Evolutionary conservation across 2,329 filamentous ascomycete genomes (phyloP), one percentile per base, ranked within the genome.

Genomic region (Sordariomycetes sp.): DNA sequence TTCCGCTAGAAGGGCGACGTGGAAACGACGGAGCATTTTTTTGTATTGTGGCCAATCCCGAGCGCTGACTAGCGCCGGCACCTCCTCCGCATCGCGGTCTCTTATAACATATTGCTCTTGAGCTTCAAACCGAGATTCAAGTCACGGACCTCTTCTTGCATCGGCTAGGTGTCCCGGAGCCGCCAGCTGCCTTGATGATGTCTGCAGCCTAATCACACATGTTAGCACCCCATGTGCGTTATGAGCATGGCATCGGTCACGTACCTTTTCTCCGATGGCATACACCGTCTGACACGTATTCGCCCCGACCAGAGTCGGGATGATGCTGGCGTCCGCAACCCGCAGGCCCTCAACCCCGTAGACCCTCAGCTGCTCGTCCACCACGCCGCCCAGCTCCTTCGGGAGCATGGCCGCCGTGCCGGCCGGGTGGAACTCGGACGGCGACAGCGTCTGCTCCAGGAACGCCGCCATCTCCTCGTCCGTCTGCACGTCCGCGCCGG

Each of bases 361-460:
- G 0, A 79, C 76, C 48, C 69, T 64, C 20, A 78, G 63, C 25
- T 70, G 63, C 14, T 69, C 63, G 59, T 76, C 71, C 1, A 79
- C 76, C 3, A 79, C 76, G 37, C 76, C 76, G 3, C 74, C 76
- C 5, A 70, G 64, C 46, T 72, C 71, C 25, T 67, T 64, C 2
- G 76, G 76, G 57, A 76, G 67, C 78, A 80, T 80, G 8, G 75
- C 72, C 52, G 74, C 73, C n/a, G 76, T 80, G 14, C 80, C 77
- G 2, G 71, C 67, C 0, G 76, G 72, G 64, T 82, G 79, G 62
- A 76, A 81, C 53, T 65, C 64, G 14, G 58, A 61, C 8, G 65
- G 64, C 25, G 61, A 62, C 25, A 66, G 40, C 24, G 61, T 58
- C 2, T 55, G 48, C 28, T 59, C 52, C 14, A 66, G 53, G 50